A percentile compares a stretch with the other conserved stretches of the same genome.
Conservation (phyloP, 345 rosid genomes). For the Rhizophora apiculata region DNA sequence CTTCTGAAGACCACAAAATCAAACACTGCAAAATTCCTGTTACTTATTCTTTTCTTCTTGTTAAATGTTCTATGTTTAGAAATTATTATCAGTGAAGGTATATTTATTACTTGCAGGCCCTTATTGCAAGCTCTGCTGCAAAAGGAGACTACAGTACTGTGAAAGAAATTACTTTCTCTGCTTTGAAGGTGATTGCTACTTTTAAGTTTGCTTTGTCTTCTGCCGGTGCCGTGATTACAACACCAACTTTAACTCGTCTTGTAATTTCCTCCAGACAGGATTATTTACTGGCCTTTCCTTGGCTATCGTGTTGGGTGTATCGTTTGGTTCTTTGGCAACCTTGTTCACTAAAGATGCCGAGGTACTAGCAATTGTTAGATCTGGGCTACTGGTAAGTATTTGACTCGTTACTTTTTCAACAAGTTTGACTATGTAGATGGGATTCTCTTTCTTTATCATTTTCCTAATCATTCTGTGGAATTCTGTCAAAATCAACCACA, state of each 20-base stretch:
- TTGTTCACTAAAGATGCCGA: conserved; percentile 39
- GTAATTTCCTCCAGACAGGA: conserved; percentile 31
- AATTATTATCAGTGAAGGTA: neutral
- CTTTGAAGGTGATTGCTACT: conserved; percentile 31
- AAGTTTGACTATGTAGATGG: neutral
- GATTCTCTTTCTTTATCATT: neutral
- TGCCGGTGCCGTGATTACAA: neutral
- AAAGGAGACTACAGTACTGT: conserved; percentile 33
- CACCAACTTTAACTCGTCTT: neutral
- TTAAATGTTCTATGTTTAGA: too few relatives aligned
- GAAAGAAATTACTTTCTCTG: conserved; percentile 35
- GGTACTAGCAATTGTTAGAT: conserved; percentile 31
- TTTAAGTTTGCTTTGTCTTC: neutral
- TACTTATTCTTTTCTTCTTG: too few relatives aligned
- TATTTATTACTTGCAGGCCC: conserved; percentile 31
- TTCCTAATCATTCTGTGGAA: neutral
- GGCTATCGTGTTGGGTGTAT: conserved; percentile 34
- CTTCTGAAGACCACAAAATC: too few relatives aligned
- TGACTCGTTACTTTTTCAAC: neutral
- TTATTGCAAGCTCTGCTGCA: conserved; percentile 44
- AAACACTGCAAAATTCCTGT: too few relatives aligned
- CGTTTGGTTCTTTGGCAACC: conserved; percentile 34
- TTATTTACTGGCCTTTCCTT: conserved; percentile 37
- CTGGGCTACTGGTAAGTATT: conserved; percentile 32
- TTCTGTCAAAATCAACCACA: conserved; percentile 7